Evolutionary conservation across 2,329 filamentous ascomycete genomes (phyloP), one percentile per base, ranked within the genome.

Genomic region (Nakataea oryzae): DNA sequence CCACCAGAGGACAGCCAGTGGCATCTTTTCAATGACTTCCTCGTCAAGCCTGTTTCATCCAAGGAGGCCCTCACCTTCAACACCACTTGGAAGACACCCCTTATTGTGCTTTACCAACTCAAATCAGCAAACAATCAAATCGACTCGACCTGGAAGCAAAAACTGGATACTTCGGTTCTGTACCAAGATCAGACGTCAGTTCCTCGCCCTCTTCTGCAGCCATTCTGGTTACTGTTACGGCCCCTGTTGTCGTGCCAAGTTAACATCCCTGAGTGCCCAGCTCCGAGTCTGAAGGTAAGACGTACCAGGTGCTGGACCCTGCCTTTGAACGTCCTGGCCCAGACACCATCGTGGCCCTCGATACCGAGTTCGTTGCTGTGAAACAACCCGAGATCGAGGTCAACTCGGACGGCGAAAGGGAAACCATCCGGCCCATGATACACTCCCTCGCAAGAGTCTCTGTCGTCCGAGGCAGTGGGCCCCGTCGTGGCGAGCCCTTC

Each of bases 1-100:
- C 72, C 82, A 0, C 81, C 85, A 1, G 78, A 77, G 3, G 81
- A 86, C 65, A 88, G 85, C 69, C 87, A 88, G 68, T 99, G 96
- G 96, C 91, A 97, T 74, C 76, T 99, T 1, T 97, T 99, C 78
- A 99, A 99, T 68, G 95, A 99, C 74, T 99, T 99, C 70, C 76
- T 96, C 47, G 96, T 99, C 27, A 86, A 90, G 14, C 86, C 88
- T 12, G 85, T 96, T 21, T 85, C 87, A 34, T 83, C 85, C 30
- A 87, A 92, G 64, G 93, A 99, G 71, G 96, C 93, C 0, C 79
- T 97, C 24, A 86, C 88, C 28, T 99, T 97, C 74, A 93, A 93
- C 65, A 86, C 91, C 3, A 83, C 86, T 24, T 99, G 95, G 95
- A 99, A 97, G 76, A 81, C 91, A 59, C 95, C 95, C 0, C 92